These are phyloP conservation scores for Dispira parvispora DNA, from an alignment of 192 early-diverging fungal species.

Conservation along the genomic window DNA sequence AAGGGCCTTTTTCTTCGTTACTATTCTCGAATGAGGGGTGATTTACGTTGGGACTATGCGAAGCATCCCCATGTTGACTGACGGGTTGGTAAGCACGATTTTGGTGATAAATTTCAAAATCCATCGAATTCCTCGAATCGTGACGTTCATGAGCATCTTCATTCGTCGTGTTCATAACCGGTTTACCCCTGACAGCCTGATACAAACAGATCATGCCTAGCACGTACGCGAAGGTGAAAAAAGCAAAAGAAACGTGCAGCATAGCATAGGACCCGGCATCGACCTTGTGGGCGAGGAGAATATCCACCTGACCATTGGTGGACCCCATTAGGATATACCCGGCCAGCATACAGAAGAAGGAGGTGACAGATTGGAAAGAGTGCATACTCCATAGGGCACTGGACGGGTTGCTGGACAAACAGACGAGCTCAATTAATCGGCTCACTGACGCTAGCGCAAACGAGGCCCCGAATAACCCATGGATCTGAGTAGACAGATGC, in stretches of 20 bases:
- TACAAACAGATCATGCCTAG: not conserved
- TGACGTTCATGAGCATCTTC: no score
- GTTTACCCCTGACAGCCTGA: not conserved
- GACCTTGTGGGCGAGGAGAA: not conserved
- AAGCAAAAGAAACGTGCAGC: not conserved
- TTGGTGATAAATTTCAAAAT: not conserved
- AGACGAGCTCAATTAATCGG: not conserved
- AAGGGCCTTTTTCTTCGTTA: no score
- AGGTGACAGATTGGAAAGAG: not conserved
- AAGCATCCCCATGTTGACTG: not conserved
- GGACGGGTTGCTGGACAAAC: not conserved
- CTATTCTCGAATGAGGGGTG: no score
- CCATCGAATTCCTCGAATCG: not conserved
- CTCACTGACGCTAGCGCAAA: not conserved
- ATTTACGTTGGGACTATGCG: no score
- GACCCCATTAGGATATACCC: conserved; percentile 8
- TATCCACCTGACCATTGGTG: conserved; percentile 2
- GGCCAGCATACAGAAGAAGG: not conserved
- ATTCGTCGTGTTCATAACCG: not conserved
- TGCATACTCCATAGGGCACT: not conserved
- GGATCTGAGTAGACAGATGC: not conserved
- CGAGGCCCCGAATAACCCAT: not conserved
- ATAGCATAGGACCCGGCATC: conserved; percentile 1
- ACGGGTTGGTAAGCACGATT: not conserved
- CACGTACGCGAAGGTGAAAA: not conserved